Evolutionary conservation across 805 yeast species (phyloP), one percentile per base, ranked within the genome.

Genomic region (Saccharomycopsis lassenensis): DNA sequence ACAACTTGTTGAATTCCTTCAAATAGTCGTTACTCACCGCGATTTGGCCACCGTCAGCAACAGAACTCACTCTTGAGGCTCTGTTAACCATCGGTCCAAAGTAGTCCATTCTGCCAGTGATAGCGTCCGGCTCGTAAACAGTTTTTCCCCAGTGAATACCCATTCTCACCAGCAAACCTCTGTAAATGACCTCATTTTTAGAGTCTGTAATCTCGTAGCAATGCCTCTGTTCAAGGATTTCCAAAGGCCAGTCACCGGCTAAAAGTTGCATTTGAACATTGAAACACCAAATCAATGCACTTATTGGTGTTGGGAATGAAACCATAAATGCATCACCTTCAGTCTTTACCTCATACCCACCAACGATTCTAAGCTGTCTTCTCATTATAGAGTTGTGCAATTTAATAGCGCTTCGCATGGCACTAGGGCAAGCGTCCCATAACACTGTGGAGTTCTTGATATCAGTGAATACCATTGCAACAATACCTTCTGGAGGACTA

Each of bases 281-380:
- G 55, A 87, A 77, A 62, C 96, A 85, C 97, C 98, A 91, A 24
- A 85, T 65, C 43, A 91, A 62, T 0, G 97, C 97, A 14, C 89
- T 69, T 0, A 89, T 73, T 1, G 94, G 89, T 0, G 94, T 78
- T 0, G 95, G 94, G 56, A 91, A 91, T 8, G 96, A 84, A 10
- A 91, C 96, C 84, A 91, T 87, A 49, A 91, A 91, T 0, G 98
- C 95, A 65, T 91, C 99, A 52, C 99, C 99, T 73, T 91, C 99
- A 2, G 96, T 91, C 55, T 91, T 91, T 19, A 91, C 98, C 56
- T 91, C 99, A 54, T 91, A 91, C 2, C 98, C 99, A 24, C 97
- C 96, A 52, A 83, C 84, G 32, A 87, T 77, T 48, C 95, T 71
- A 44, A 91, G 61, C 47, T 85, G 93, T 33, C 97, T 71, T 52